Conservation (phyloP, 139 green algal genomes). For the Chlamydomonas sp. region DNA sequence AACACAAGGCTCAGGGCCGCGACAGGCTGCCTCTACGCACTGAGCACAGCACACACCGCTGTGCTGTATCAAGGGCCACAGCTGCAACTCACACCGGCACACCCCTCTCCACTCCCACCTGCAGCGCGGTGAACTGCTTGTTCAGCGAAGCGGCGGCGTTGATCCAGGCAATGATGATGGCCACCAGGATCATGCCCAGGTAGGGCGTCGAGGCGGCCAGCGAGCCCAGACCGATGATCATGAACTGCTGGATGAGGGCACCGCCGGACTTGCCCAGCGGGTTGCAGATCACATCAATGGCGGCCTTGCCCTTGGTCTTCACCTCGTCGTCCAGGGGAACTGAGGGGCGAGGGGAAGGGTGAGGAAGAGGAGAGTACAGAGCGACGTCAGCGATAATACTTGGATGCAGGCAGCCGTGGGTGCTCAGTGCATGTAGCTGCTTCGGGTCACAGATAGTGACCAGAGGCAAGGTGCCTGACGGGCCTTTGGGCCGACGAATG, state of each 20-base stretch:
- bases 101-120: constrained; percentile 41
- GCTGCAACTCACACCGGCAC: not conserved
- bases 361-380: not conserved
- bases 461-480: no score
- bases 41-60: no score
- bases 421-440: no score
- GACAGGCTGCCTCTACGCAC: no score
- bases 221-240: constrained; percentile 98
- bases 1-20: no score
- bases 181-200: constrained; percentile 93
- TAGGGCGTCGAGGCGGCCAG: constrained; percentile 97
- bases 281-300: constrained; percentile 99
- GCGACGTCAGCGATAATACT: no score
- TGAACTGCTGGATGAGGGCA: constrained; percentile 97
- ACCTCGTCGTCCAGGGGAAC: constrained; percentile 95
- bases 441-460: no score
- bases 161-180: constrained; percentile 93
- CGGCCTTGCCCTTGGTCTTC: constrained; percentile 97
- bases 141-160: constrained; percentile 83
- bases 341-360: not conserved
- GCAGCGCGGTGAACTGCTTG: constrained; percentile 84
- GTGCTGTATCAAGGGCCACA: no score
- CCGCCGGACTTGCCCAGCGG: constrained; percentile 98
- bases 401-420: no score
- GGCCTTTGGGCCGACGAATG: no score